Base-by-base conservation (phyloP, 495 filamentous ascomycete species). In the Trichoderma reesei region DNA sequence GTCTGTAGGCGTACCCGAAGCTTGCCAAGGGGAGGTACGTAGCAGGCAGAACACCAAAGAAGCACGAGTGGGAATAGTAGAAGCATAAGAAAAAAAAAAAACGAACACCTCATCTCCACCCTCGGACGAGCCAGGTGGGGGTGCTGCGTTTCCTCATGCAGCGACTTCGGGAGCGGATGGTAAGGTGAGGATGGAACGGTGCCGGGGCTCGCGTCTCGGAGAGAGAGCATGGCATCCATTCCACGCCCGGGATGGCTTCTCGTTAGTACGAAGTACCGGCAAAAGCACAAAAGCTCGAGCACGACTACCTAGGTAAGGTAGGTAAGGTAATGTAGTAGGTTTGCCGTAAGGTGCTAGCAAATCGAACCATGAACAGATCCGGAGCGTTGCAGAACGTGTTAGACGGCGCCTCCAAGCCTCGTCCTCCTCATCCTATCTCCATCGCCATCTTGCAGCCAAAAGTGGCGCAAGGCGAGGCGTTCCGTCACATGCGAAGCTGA, bases 91-190 rank as follows among this genome's bases (percentile, higher is more conserved):
- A 8, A 33, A 56, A 33, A 56, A 56, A 56, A 56, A 56, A 56
- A 56, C 2, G 34, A n/a, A 20, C 44, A 56, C n/a, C n/a, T n/a
- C 3, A 31, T 46, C 42, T 56, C 51, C 51, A 56, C 51, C 34
- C 9, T 33, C 34, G 51, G 51, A 48, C 16, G 51, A 13, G 51
- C 51, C 31, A 14, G 26, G 51, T 56, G 51, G 37, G 51, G 51
- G 51, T n/a, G 5, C 26, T 56, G 3, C 26, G 51, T 33, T 56
- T 56, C 51, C 51, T 34, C 9, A 18, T 56, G 2, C 20, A 56
- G 51, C 51, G 51, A 56, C 11, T 34, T 56, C 51, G 51, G 51
- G 51, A 56, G 16, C 48, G 51, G 51, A 31, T 33, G n/a, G n/a
- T n/a, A n/a, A n/a, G 51, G 18, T 56, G 51, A 56, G 2, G 42